Conservation (phyloP, 768 basidiomycete species). For the Amanita subjunquillea region DNA sequence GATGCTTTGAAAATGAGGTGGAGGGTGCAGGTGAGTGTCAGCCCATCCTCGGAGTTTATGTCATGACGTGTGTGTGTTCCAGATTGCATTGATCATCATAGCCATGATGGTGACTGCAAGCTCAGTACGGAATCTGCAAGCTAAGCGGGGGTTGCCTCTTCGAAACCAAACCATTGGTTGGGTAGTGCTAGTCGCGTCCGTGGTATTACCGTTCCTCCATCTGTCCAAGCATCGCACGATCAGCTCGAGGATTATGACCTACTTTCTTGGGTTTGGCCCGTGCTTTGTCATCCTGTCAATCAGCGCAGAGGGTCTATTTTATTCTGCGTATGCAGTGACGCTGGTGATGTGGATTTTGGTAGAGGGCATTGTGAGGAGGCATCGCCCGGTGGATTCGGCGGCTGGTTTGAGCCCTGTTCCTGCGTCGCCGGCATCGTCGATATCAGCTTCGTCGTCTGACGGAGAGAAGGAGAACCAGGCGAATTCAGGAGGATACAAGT, state of each 20-base stretch:
- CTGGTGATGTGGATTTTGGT: constrained; percentile 60
- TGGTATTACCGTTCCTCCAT: constrained; percentile 38
- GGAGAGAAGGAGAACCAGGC: constrained; percentile 8
- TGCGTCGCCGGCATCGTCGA: background rate
- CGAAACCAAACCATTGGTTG: constrained; percentile 55
- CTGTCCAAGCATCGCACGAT: constrained; percentile 24
- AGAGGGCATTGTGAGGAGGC: constrained; percentile 29
- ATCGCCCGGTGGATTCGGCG: background rate
- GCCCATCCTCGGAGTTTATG: background rate
- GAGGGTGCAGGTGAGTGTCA: background rate
- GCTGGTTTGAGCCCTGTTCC: constrained; percentile 8
- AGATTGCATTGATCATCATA: constrained; percentile 25
- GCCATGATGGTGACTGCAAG: constrained; percentile 44
- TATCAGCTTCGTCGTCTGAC: background rate
- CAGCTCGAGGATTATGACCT: constrained; percentile 42
- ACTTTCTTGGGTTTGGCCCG: constrained; percentile 64
- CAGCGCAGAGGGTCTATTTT: constrained; percentile 76
- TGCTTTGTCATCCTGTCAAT: constrained; percentile 77
- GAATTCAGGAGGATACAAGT: constrained; percentile 22
- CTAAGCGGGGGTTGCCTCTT: constrained; percentile 55
- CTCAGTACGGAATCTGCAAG: constrained; percentile 51
- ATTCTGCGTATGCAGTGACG: constrained; percentile 52
- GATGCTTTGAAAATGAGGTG: constrained; percentile 5
- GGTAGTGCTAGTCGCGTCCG: constrained; percentile 45
- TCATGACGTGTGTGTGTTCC: constrained; percentile 20